Conservation (phyloP, 2,329 filamentous ascomycete genomes). For the Aspergillus eucalypticola region DNA sequence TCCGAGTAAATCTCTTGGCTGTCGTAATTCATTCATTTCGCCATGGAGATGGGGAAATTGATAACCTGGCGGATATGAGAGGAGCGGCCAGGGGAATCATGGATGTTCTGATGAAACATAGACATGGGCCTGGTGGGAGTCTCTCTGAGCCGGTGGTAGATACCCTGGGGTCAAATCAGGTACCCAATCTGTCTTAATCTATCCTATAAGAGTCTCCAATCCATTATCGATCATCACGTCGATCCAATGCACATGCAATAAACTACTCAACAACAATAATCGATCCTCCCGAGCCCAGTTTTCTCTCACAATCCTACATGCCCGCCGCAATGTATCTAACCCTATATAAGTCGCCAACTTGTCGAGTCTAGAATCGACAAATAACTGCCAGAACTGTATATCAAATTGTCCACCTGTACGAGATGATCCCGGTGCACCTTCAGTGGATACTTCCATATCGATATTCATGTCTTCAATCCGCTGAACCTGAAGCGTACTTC, state of each 20-base stretch:
- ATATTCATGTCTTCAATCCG: not conserved
- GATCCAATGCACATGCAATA: not conserved
- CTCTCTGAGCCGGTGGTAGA: no score
- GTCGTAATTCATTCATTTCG: no score
- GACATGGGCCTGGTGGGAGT: no score
- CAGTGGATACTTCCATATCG: not conserved
- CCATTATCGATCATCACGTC: not conserved
- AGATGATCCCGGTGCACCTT: not conserved
- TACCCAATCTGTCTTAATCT: no score
- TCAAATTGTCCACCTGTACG: not conserved
- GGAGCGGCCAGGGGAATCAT: no score
- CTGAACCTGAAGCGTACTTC: not conserved
- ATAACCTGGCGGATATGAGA: no score
- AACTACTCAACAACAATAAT: not conserved
- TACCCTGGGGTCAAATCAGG: no score
- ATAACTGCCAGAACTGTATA: not conserved
- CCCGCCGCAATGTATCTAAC: not conserved
- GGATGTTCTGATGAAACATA: no score
- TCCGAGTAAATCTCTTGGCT: no score
- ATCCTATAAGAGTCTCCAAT: not conserved
- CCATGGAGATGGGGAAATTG: no score
- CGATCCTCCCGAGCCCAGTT: not conserved
- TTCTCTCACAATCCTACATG: not conserved
- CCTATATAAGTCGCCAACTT: not conserved
- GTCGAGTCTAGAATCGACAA: not conserved